Base-by-base conservation (phyloP, 768 basidiomycete species). In the Russula lepida region DNA sequence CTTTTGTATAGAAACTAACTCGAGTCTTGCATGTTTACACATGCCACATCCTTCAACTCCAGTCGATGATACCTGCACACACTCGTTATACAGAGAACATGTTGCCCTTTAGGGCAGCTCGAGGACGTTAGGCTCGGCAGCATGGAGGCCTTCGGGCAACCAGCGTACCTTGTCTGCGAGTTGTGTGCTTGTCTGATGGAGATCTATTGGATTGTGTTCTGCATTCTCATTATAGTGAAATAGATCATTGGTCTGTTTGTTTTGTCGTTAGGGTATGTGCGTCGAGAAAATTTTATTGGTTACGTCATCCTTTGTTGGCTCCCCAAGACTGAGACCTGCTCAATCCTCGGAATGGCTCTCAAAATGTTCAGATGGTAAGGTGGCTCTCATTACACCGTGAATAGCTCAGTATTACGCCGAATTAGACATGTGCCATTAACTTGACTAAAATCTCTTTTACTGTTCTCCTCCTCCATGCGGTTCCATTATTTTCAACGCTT, bases 401-500 rank as follows among this genome's bases (percentile, higher is more conserved):
- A n/a, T n/a, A n/a, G n/a, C n/a, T n/a, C n/a, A n/a, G n/a, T n/a
- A n/a, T n/a, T n/a, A 39, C 15, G 37, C 4, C 6, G 19, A 30
- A 4, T 30, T 62, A 81, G 19, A 84, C 82, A 47, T 81, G 78
- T 1, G 78, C 72, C 64, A 86, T 69, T 32, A 86, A 78, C 37
- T 77, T 73, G 1, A 88, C 82, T 54, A 89, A 69, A 25, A 88
- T 79, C 65, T 84, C 83, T 69, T 88, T 88, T 15, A 88, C 79
- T 13, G 83, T 85, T 64, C 72, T 72, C 67, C 72, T 73, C 65
- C 72, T 79, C 79, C 64, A 79, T 25, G 49, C 64, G n/a, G 25
- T 56, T 11, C 50, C 63, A 53, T 61, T 51, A 27, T 56, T 58
- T 56, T 69, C 66, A 25, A 67, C 63, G 41, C 41, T 39, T 32